These are phyloP conservation scores for Claviceps digitariae DNA, from an alignment of 2,329 filamentous ascomycete genomes.

Conservation along the genomic window DNA sequence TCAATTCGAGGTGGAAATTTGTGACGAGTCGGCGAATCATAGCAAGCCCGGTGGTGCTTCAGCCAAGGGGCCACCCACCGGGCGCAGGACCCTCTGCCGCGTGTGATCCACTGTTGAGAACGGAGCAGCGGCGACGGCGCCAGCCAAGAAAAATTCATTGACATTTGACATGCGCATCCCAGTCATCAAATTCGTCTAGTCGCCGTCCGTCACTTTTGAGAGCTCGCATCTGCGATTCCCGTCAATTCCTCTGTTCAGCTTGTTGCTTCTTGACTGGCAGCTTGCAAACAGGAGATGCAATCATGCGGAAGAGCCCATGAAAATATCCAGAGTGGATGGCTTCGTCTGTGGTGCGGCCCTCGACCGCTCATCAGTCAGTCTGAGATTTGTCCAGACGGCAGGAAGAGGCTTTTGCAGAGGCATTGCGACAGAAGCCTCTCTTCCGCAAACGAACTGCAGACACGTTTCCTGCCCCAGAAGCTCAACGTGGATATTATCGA, in stretches of 20 bases:
- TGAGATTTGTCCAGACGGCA: constrained; percentile 10
- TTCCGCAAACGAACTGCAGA: constrained; percentile 1
- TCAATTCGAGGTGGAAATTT: constrained; percentile 7
- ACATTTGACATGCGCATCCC: not conserved
- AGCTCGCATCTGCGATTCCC: not conserved
- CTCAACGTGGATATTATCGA: constrained; percentile 27
- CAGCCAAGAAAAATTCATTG: not conserved
- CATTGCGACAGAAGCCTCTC: constrained; percentile 8
- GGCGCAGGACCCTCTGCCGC: no score
- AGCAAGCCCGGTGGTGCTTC: no score
- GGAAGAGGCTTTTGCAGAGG: constrained; percentile 15
- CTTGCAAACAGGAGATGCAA: constrained; percentile 11
- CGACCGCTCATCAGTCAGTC: constrained; percentile 25
- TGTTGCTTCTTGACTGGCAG: not conserved
- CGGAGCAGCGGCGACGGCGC: not conserved
- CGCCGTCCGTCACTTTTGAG: not conserved
- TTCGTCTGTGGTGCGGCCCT: constrained; percentile 44
- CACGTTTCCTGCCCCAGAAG: constrained; percentile 19
- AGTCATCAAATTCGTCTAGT: not conserved
- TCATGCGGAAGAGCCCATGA: constrained; percentile 46
- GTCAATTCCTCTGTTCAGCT: not conserved
- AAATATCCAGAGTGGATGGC: constrained; percentile 44
- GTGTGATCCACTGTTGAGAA: not conserved
- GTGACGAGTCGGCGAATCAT: constrained; percentile 11
- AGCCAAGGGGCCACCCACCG: no score